These are phyloP conservation scores for Brettanomyces naardenensis DNA, from an alignment of 805 yeast genomes.

Conservation along the genomic window DNA sequence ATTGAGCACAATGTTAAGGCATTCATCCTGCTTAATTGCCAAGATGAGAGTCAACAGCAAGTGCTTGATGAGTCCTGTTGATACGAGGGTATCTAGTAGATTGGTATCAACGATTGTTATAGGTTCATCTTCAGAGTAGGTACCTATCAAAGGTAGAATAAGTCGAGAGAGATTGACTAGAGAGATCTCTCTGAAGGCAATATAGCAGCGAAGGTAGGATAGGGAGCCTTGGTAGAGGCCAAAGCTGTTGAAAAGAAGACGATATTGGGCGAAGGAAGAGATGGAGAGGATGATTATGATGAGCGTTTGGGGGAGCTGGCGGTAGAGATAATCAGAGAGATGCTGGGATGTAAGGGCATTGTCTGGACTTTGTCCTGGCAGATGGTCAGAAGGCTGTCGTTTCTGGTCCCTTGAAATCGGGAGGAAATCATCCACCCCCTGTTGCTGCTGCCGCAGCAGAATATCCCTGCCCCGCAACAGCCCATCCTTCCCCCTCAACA, in stretches of 20 bases:
- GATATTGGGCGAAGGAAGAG: constrained; percentile 19
- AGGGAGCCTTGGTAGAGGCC: constrained; percentile 21
- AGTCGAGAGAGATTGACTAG: constrained; percentile 14
- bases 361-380: too few species aligned
- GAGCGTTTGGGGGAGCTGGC: constrained; percentile 18
- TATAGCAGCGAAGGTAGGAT: constrained; percentile 16
- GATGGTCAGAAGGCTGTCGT: neutral
- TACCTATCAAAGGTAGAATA: constrained; percentile 12
- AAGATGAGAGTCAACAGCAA: constrained; percentile 19
- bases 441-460: constrained; percentile 4
- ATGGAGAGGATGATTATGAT: constrained; percentile 19
- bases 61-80: constrained; percentile 19
- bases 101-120: constrained; percentile 7
- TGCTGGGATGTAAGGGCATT: too few species aligned
- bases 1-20: constrained; percentile 20
- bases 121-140: constrained; percentile 7
- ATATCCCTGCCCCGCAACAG: constrained; percentile 21
- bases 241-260: constrained; percentile 17
- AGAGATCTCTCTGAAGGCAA: constrained; percentile 20
- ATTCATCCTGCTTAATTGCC: constrained; percentile 24
- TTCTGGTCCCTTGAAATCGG: neutral
- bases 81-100: constrained; percentile 14
- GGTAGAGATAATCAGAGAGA: constrained; percentile 6
- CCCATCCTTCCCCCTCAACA: constrained; percentile 17
- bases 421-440: neutral